These are phyloP conservation scores for Schizonepeta tenuifolia DNA, from an alignment of 257 asterid genomes.

Conservation along the genomic window DNA sequence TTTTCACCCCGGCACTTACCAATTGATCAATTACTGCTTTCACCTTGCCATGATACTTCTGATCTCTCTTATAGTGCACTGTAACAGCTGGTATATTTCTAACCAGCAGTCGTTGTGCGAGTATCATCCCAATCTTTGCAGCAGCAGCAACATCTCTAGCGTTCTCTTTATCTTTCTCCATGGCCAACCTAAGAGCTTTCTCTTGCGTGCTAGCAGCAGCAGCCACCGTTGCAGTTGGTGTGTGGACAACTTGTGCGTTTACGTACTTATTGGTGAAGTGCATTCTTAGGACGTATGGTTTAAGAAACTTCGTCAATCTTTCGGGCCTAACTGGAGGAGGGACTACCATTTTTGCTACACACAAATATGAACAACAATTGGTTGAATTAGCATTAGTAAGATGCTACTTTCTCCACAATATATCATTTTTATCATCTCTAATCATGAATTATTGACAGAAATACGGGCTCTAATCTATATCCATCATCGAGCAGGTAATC, in stretches of 20 bases:
- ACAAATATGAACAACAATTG: background rate
- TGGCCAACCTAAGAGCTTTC: conserved; percentile 70
- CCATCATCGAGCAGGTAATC: background rate
- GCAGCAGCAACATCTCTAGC: conserved; percentile 93
- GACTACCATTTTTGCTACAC: conserved; percentile 67
- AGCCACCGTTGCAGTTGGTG: conserved; percentile 90
- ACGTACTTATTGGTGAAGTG: conserved; percentile 85
- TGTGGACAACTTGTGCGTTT: conserved; percentile 83
- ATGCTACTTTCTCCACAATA: background rate
- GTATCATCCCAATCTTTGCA: conserved; percentile 83
- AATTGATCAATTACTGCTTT: conserved; percentile 84
- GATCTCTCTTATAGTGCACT: conserved; percentile 69
- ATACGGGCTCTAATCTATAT: background rate
- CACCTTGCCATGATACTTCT: conserved; percentile 87
- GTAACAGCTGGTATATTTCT: conserved; percentile 79
- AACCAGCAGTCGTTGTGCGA: conserved; percentile 68
- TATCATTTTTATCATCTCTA: background rate
- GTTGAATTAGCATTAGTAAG: background rate
- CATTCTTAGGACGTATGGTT: conserved; percentile 84
- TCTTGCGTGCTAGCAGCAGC: conserved; percentile 95
- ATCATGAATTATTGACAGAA: background rate
- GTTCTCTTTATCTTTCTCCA: conserved; percentile 61
- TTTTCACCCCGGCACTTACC: conserved; percentile 64
- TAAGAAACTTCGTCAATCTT: conserved; percentile 69
- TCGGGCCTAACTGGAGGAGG: conserved; percentile 72